A percentile compares a stretch with the other conserved stretches of the same genome.
These are phyloP conservation scores for Amanita pseudoporphyria DNA, from an alignment of 768 basidiomycete species.

Conservation along the genomic window DNA sequence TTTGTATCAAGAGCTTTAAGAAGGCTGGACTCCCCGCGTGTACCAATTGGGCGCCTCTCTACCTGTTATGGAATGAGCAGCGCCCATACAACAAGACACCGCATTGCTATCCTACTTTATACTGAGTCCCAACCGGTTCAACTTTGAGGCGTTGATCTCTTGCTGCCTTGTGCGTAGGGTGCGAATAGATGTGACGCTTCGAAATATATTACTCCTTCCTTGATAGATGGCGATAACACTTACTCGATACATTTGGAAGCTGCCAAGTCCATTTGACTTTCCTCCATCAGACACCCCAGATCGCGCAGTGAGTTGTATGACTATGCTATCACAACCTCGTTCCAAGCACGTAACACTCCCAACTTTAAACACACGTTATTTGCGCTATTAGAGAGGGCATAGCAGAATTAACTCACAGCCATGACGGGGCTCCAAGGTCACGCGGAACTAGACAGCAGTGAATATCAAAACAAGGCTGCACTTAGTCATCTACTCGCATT, in stretches of 20 bases:
- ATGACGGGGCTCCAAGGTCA: conserved; percentile 23
- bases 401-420: conserved; percentile 27
- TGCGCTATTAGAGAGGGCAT: not conserved
- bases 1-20: conserved; percentile 8
- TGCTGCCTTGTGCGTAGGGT: conserved; percentile 18
- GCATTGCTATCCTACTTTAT: conserved; percentile 4
- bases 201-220: conserved; percentile 2
- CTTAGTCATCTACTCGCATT: conserved; percentile 17
- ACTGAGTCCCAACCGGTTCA: conserved; percentile 5
- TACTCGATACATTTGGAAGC: conserved; percentile 37
- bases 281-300: conserved; percentile 29
- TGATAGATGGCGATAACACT: conserved; percentile 10
- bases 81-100: not conserved
- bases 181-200: conserved; percentile 21
- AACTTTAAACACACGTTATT: conserved; percentile 19
- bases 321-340: conserved; percentile 26
- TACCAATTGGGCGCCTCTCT: conserved; percentile 1
- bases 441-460: conserved; percentile 22
- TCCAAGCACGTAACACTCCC: conserved; percentile 38
- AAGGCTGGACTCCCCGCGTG: conserved; percentile 3
- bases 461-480: conserved; percentile 1
- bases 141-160: conserved; percentile 18
- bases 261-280: conserved; percentile 32
- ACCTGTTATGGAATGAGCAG: conserved; percentile 3
- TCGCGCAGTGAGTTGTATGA: conserved; percentile 24